phyloP scores from a whole-genome alignment of 805 yeast species.

The Candida lessepsii region DNA sequence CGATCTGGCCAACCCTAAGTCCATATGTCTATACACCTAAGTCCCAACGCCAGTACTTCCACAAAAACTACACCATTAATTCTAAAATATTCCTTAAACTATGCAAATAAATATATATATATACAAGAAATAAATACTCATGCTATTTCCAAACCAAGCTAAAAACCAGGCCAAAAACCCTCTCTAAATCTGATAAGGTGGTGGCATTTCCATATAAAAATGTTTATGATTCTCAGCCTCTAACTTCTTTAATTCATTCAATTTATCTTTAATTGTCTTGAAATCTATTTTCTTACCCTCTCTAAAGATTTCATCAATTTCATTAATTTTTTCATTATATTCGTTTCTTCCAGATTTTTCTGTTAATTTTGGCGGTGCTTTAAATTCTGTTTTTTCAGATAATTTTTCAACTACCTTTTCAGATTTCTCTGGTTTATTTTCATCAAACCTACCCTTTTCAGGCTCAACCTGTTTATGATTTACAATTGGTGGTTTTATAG shows the following conservation, averaged over 20 bases:
- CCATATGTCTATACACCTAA: too few relatives aligned
- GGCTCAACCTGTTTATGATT: too few relatives aligned
- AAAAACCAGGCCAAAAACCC: too few relatives aligned
- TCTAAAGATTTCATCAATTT: slow-evolving; percentile 6
- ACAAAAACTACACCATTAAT: too few relatives aligned
- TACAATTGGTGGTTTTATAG: neutral
- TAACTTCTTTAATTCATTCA: slow-evolving; percentile 17
- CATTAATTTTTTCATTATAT: slow-evolving; percentile 10
- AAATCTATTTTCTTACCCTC: slow-evolving; percentile 13
- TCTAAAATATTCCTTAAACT: too few relatives aligned
- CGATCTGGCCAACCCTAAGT: too few relatives aligned
- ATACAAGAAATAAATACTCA: neutral
- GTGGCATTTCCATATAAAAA: slow-evolving; percentile 22
- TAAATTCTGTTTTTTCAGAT: neutral
- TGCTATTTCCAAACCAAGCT: too few relatives aligned
- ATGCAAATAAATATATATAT: neutral
- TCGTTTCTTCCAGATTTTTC: neutral
- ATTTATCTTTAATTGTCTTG: slow-evolving; percentile 18
- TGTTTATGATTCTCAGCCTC: slow-evolving; percentile 9
- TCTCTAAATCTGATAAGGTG: slow-evolving; percentile 23
- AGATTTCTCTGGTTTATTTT: neutral
- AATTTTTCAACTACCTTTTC: too few relatives aligned
- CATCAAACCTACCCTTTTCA: neutral
- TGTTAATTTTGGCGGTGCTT: neutral
- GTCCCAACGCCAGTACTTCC: too few relatives aligned